Evolutionary conservation across 208 protist species (phyloP), one percentile per base, ranked within the genome.

Genomic region (Trypanosoma conorhini): DNA sequence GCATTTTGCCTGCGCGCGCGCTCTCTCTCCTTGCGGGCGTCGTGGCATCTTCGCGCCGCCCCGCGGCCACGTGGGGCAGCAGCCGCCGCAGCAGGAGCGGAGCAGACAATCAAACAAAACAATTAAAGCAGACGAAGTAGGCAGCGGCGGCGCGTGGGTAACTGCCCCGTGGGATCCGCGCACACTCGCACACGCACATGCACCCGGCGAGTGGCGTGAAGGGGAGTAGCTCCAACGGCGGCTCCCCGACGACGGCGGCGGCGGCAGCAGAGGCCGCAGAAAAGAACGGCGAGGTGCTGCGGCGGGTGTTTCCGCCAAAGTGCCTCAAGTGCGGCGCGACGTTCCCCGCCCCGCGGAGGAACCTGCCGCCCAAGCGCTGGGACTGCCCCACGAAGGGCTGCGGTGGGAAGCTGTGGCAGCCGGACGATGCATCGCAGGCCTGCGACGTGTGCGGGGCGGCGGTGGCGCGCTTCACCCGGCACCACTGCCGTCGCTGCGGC

Each of bases 401-500:
- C 51, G 44, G 22, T 28, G 70, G 62, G 21, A 66, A 67, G 52
- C 35, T 68, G 33, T 74, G 70, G 70, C 70, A 74, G 35, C 70
- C 70, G 15, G 70, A 74, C 38, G 61, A 68, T 9, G 60, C 56
- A 30, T 62, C 70, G 21, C n/a, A 42, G n/a, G 35, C 24, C 7
- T 74, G 70, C 52, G 70, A 67, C 35, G 40, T 74, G 19, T 74
- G 70, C 24, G 30, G 38, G 3, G 44, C 24, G 17, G 1, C 40
- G 3, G 35, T 74, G 9, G 42, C 60, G 2, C 46, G 55, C 15
- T 74, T 74, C 42, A 69, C 70, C 19, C 70, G 70, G 9, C 75
- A 80, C 38, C 75, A 80, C 70, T 80, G 75, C 62, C 64, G 67
- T 15, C 59, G 67, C 8, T 72, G 67, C 30, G 67, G 67, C 10